Base-by-base conservation (phyloP, 2,329 filamentous ascomycete species). In the Ophiocordyceps australis region DNA sequence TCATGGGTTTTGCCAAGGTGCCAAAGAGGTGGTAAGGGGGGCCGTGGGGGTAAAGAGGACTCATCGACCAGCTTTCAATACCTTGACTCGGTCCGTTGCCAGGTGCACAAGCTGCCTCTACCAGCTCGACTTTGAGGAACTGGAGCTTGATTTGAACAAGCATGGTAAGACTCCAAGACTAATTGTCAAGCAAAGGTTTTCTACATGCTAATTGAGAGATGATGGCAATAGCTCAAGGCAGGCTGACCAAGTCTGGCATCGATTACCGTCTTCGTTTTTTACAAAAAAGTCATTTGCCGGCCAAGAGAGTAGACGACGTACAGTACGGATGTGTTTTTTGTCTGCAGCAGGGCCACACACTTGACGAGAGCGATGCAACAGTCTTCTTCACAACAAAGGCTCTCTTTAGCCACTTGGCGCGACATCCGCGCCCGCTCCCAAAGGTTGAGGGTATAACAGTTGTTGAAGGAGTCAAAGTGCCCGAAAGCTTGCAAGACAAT, bases 301-400 rank as follows among this genome's bases (percentile, higher is more conserved):
- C 59, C 5, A 55, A 54, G 28, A 48, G 57, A 10, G 46, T 58
- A 11, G 63, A 67, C 22, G 63, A 68, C 31, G 50, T 60, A 26
- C 39, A 64, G 23, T 70, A 65, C 35, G 62, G 49, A 4, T 70
- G 65, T 32, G 33, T 64, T 2, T 67, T 70, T 36, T 70, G 65
- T 37, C 45, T 65, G 4, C 51, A 59, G 5, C 32, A 47, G 12
- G 61, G 61, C 1, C 48, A 39, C n/a, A 66, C 62, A 0, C 40
- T 56, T 3, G 59, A 67, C 25, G 54, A 61, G 28, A 60, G 59
- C 34, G 65, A 70, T 24, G 56, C 64, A 3, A 69, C 65, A 1
- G 59, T 69, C 7, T 69, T 69, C 40, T 62, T 65, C 38, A 58
- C 42, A 23, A 57, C 62, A 24, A 56, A 54, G 30, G 52, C 62